Evolutionary conservation across 768 basidiomycete genomes (phyloP).

Genomic region (Phanerochaete carnosa): DNA sequence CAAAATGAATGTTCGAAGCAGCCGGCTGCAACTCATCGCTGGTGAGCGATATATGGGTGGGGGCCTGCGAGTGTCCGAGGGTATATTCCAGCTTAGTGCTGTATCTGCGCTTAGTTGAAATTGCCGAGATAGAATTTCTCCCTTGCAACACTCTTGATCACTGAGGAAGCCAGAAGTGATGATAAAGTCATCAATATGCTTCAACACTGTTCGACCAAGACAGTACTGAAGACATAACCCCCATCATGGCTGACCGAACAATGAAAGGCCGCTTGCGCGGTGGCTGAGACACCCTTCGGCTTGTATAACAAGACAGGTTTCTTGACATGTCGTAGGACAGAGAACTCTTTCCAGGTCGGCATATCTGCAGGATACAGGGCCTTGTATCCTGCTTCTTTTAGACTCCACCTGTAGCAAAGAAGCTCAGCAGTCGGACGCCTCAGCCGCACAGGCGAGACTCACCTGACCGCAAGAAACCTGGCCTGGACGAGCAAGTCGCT

Average conservation of each 20-base stretch:
- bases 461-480: conserved; percentile 75
- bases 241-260: conserved; percentile 82
- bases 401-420: conserved; percentile 56
- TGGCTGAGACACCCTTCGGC: conserved; percentile 12
- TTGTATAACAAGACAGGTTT: conserved; percentile 40
- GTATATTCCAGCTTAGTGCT: no score
- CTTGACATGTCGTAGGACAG: conserved; percentile 34
- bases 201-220: conserved; percentile 46
- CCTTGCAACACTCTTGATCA: no score
- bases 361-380: conserved; percentile 62
- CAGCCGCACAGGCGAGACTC: conserved; percentile 16
- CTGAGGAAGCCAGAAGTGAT: no score
- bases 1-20: no score
- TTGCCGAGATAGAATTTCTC: no score
- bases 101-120: no score
- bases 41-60: no score
- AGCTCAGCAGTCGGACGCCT: conserved; percentile 8
- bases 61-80: no score
- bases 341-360: conserved; percentile 75
- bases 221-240: conserved; percentile 68
- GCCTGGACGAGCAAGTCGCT: conserved; percentile 22
- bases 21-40: no score
- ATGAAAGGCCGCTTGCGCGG: conserved; percentile 42
- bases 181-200: no score
- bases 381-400: conserved; percentile 88